Conservation (phyloP, 1,284 basidiomycete genomes). For the Papiliotrema flavescens region DNA sequence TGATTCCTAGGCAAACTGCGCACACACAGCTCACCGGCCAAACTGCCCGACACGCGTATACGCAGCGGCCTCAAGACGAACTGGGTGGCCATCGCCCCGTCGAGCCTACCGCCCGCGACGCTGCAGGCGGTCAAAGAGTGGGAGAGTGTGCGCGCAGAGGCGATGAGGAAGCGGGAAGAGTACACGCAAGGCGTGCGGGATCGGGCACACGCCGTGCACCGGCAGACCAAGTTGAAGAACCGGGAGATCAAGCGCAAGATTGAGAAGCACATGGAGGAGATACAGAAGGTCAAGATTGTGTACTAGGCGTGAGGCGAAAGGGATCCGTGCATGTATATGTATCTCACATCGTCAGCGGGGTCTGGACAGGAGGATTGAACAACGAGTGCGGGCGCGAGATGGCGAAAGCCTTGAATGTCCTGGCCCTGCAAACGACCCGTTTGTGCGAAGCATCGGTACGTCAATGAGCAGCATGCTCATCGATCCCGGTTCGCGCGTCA, state of each 20-base stretch:
- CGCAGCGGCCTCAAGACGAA: slow-evolving; percentile 13
- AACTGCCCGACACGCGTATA: slow-evolving; percentile 15
- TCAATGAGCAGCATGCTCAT: no score
- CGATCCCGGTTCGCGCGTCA: no score
- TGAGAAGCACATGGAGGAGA: background rate
- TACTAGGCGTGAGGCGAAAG: no score
- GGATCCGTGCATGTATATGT: no score
- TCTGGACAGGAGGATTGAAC: no score
- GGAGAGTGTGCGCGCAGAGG: slow-evolving; percentile 3
- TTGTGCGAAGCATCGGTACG: no score
- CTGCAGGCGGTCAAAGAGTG: background rate
- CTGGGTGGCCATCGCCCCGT: slow-evolving; percentile 16
- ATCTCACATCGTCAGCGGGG: no score
- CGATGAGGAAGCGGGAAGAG: background rate
- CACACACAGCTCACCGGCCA: slow-evolving; percentile 2
- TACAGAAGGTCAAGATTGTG: slow-evolving; percentile 2
- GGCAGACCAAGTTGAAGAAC: no score
- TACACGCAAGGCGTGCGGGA: background rate
- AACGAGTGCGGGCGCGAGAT: no score
- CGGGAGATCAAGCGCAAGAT: background rate
- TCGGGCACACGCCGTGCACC: background rate
- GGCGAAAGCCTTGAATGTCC: no score
- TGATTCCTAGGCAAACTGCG: slow-evolving; percentile 1
- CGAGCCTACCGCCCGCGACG: slow-evolving; percentile 5
- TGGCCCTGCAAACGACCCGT: no score